Percentiles rank a stretch among this genome's conserved stretches.
Conservation (phyloP, 23 red algal genomes). For the Gracilaria gracilis region DNA sequence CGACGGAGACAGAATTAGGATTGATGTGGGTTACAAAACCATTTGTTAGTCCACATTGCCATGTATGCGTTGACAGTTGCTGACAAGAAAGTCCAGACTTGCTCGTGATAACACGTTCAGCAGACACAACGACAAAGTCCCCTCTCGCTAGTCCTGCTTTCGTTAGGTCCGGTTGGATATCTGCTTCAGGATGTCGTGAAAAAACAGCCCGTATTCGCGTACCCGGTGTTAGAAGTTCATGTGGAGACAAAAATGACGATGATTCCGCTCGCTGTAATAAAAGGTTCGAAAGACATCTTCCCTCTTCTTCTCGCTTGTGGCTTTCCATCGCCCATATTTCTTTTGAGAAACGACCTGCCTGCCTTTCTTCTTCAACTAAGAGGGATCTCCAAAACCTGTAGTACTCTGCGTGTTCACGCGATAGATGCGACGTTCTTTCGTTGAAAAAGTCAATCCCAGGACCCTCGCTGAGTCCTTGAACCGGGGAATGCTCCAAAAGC, state of each 20-base stretch:
- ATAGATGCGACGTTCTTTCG: constrained; percentile 43
- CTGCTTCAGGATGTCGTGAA: not conserved
- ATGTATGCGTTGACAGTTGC: constrained; percentile 4
- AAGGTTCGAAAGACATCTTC: constrained; percentile 56
- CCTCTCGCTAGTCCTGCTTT: constrained; percentile 31
- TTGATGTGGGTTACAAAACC: constrained; percentile 58
- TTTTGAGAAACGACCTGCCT: not conserved
- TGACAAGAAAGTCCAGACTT: not conserved
- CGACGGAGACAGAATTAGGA: constrained; percentile 9
- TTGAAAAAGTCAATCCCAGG: constrained; percentile 42
- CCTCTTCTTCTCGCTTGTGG: constrained; percentile 50
- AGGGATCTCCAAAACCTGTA: constrained; percentile 53
- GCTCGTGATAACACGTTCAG: constrained; percentile 36
- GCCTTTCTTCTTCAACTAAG: constrained; percentile 62
- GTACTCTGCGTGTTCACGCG: constrained; percentile 35
- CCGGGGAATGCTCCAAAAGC: constrained; percentile 11
- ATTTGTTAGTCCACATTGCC: constrained; percentile 65
- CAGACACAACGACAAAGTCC: constrained; percentile 80
- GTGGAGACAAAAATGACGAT: not conserved
- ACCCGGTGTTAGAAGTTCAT: constrained; percentile 2
- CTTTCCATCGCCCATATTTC: constrained; percentile 74
- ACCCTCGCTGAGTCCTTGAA: constrained; percentile 1
- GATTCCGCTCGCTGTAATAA: not conserved
- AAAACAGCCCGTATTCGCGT: constrained; percentile 1
- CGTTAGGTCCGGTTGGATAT: constrained; percentile 10